Evolutionary conservation across 2,329 filamentous ascomycete species (phyloP).

Genomic region (Aureobasidium leucospermi): DNA sequence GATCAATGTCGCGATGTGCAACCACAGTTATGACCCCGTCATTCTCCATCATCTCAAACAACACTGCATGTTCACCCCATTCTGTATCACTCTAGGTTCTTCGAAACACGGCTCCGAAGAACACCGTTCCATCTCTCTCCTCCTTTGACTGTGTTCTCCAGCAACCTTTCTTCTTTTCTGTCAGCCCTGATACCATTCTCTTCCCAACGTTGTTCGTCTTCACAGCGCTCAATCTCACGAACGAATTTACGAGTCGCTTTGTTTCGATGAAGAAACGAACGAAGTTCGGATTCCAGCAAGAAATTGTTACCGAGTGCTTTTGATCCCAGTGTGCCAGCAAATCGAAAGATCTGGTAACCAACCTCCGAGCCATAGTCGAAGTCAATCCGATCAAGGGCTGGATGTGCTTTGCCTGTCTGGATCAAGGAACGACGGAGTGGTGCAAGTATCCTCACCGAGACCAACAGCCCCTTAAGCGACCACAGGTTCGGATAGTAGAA

Average conservation of each 20-base stretch:
- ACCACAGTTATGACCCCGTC: neutral
- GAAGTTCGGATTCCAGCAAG: neutral
- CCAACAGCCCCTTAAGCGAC: rapidly evolving
- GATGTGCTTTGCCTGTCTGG: neutral
- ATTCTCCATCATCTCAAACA: neutral
- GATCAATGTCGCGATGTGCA: neutral
- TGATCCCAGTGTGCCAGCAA: neutral
- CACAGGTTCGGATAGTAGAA: neutral
- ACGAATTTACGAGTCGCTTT: too few species aligned
- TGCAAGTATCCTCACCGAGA: neutral
- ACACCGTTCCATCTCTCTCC: neutral
- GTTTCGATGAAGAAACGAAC: neutral
- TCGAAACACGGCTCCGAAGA: neutral
- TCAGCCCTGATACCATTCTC: neutral
- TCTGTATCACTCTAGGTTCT: neutral
- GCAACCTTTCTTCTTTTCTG: neutral
- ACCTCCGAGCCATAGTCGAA: neutral
- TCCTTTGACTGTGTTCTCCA: neutral
- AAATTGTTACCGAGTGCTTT: neutral
- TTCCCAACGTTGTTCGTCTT: neutral
- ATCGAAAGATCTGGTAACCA: neutral
- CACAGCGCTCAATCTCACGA: neutral
- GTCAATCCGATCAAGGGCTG: neutral
- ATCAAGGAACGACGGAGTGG: neutral
- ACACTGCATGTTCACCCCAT: neutral